These are phyloP conservation scores for Cercophora newfieldiana DNA, from an alignment of 495 filamentous ascomycete species.

Conservation along the genomic window DNA sequence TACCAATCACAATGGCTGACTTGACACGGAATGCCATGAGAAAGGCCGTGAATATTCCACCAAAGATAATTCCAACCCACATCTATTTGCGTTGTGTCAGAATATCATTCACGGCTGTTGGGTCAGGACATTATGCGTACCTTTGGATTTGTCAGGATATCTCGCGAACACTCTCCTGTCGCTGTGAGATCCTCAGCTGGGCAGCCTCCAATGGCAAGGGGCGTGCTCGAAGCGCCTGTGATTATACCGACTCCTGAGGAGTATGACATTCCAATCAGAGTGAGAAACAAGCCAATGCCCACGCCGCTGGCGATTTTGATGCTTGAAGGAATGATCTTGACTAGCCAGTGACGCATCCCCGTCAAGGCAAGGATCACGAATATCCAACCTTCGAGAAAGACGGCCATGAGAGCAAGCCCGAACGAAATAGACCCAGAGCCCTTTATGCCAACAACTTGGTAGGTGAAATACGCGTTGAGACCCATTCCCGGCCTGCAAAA, in stretches of 20 bases:
- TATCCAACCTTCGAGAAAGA: slow-evolving; percentile 76
- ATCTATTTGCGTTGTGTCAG: slow-evolving; percentile 40
- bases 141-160: slow-evolving; percentile 69
- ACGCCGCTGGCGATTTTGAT: slow-evolving; percentile 81
- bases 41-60: slow-evolving; percentile 72
- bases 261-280: slow-evolving; percentile 73
- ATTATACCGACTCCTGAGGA: slow-evolving; percentile 75
- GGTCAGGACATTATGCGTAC: slow-evolving; percentile 34
- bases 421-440: slow-evolving; percentile 69
- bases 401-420: slow-evolving; percentile 70
- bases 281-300: slow-evolving; percentile 78
- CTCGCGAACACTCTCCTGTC: slow-evolving; percentile 38
- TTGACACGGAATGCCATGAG: slow-evolving; percentile 82
- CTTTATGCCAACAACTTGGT: slow-evolving; percentile 75
- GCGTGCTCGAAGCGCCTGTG: slow-evolving; percentile 58
- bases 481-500: slow-evolving; percentile 68
- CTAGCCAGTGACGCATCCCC: slow-evolving; percentile 83
- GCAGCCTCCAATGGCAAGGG: slow-evolving; percentile 71
- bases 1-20: slow-evolving; percentile 80
- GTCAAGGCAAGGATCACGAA: slow-evolving; percentile 66
- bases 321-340: slow-evolving; percentile 71
- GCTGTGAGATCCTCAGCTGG: slow-evolving; percentile 39
- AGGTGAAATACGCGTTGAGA: slow-evolving; percentile 83
- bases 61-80: slow-evolving; percentile 79
- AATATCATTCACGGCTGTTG: background rate